phyloP scores from a whole-genome alignment of 148 eudicot genomes.

The Fallopia convolvulus region DNA sequence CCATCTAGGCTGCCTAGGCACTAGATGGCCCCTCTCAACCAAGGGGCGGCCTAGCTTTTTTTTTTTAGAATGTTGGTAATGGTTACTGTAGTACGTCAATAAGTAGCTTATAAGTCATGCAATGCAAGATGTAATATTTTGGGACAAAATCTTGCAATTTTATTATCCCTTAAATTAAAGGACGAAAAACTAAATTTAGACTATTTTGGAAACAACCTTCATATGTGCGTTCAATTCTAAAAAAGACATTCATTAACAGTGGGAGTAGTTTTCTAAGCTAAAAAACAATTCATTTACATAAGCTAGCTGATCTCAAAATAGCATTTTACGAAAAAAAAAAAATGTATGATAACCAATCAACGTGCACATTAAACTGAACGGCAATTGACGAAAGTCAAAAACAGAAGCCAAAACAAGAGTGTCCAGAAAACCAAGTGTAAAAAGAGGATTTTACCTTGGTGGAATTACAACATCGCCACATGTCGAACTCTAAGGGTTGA shows the following conservation, averaged over 20 bases:
- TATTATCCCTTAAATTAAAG: too few relatives aligned
- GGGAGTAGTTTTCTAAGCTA: not conserved
- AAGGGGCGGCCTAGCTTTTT: too few relatives aligned
- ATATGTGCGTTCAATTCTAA: not conserved
- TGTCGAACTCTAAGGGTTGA: slow-evolving; percentile 54
- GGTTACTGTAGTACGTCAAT: not conserved
- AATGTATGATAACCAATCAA: not conserved
- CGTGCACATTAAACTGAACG: not conserved
- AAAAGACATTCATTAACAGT: not conserved
- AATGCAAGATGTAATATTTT: not conserved
- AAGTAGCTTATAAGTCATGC: not conserved
- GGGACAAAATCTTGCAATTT: not conserved
- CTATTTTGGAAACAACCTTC: too few relatives aligned
- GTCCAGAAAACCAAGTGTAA: not conserved
- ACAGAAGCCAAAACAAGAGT: not conserved
- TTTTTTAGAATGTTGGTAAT: not conserved
- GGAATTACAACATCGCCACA: slow-evolving; percentile 89
- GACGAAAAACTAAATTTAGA: too few relatives aligned
- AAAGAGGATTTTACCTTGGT: slow-evolving; percentile 46
- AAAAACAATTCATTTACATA: not conserved
- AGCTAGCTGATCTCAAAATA: not conserved
- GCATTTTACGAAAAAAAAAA: not conserved
- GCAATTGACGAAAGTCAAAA: not conserved
- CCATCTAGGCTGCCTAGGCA: too few relatives aligned
- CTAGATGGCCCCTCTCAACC: too few relatives aligned